phyloP scores from a whole-genome alignment of 495 filamentous ascomycete genomes.

The Astrocystis sublimbata region DNA sequence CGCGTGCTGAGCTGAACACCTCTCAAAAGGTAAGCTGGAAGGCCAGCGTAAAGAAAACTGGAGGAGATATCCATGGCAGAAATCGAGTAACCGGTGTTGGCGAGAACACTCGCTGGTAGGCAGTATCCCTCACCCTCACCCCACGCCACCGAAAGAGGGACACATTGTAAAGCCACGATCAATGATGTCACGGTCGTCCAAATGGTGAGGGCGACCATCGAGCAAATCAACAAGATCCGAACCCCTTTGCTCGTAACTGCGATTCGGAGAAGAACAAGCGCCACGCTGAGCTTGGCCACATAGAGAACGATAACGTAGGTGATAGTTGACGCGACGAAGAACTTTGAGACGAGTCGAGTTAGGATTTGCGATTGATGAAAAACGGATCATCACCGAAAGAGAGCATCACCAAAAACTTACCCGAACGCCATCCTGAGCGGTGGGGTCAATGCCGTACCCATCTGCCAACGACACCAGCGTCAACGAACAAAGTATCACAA shows the following conservation, averaged over 20 bases:
- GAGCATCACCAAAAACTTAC: conserved; percentile 8
- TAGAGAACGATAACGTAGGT: conserved; percentile 19
- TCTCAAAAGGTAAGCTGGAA: conserved; percentile 9
- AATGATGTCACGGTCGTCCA: conserved; percentile 19
- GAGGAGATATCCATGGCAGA: conserved; percentile 19
- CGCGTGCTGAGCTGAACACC: conserved; percentile 16
- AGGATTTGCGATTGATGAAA: neutral
- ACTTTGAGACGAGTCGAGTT: neutral
- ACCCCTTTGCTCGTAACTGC: conserved; percentile 18
- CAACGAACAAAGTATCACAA: conserved; percentile 13
- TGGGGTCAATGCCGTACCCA: conserved; percentile 11
- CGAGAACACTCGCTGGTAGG: conserved; percentile 14
- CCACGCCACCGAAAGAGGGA: conserved; percentile 13
- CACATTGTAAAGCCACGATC: conserved; percentile 16
- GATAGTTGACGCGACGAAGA: conserved; percentile 19
- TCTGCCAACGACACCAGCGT: conserved; percentile 13
- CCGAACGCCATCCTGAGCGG: conserved; percentile 6
- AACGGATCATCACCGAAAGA: neutral
- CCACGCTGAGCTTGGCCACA: conserved; percentile 15
- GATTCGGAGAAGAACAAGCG: conserved; percentile 17
- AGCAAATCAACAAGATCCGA: conserved; percentile 4
- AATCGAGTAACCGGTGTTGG: conserved; percentile 18
- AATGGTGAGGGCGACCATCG: conserved; percentile 11
- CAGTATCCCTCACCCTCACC: conserved; percentile 15
- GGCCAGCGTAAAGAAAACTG: conserved; percentile 15